Conservation (phyloP, 2,329 filamentous ascomycete species). For the Meredithiella fracta region DNA sequence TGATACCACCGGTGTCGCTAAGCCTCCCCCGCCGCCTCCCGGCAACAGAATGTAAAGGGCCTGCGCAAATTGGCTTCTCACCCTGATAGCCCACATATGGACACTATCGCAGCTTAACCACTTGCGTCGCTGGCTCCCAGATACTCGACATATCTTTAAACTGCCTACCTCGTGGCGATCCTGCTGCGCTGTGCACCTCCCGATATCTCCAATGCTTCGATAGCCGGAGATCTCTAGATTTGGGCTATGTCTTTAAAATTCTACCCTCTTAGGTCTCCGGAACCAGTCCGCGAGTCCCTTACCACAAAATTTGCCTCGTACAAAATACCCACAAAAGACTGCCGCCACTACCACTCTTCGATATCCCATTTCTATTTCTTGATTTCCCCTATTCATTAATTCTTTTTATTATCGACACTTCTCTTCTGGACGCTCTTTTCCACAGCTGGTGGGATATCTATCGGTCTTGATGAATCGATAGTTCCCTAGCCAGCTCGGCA, state of each 20-base stretch:
- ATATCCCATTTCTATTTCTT: neutral
- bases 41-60: conserved; percentile 4
- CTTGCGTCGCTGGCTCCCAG: neutral
- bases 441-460: neutral
- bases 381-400: neutral
- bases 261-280: neutral
- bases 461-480: neutral
- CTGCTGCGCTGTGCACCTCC: neutral
- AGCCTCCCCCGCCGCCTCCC: conserved; percentile 28
- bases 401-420: neutral
- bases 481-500: neutral
- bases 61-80: neutral
- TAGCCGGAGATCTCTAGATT: neutral
- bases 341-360: neutral
- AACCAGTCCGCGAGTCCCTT: neutral
- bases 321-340: neutral
- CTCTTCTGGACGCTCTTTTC: neutral
- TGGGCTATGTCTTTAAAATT: neutral
- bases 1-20: conserved; percentile 33
- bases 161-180: neutral
- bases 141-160: neutral
- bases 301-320: neutral
- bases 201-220: neutral
- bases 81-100: too few species aligned
- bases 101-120: neutral